Base-by-base conservation (phyloP, 129 eudicot species). In the Flaveria sonorensis region DNA sequence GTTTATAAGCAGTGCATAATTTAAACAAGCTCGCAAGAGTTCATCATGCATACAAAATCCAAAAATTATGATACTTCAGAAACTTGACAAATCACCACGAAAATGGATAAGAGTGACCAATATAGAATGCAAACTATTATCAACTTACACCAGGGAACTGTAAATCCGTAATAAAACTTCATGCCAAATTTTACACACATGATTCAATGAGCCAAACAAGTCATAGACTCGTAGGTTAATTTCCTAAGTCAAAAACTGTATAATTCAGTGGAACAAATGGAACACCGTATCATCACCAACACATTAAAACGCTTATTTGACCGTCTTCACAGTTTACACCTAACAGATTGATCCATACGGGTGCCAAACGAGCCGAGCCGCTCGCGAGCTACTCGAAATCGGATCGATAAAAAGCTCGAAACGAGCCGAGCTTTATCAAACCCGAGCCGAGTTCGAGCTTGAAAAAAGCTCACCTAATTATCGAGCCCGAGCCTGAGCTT, bases 81-180 rank as follows among this genome's bases (percentile, higher is more conserved):
- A 68, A 11, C 36, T 68, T 50, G 10, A 68, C 40, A 69, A 69
- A 42, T 45, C 11, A 21, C 40, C 45, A 46, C 15, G 2, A 45
- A 20, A 45, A 19, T 36, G 50, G 16, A n/a, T 65, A 65, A 13
- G n/a, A 51, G 10, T 23, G 74, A 70, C 46, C 21, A 47, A 70
- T 47, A 47, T 14, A 21, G 23, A 46, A 70, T 70, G 60, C 43
- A n/a, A 46, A 69, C 42, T 13, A 69, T n/a, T 40, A 69, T 45
- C 36, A 30, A 30, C 0, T 30, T 3, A 30, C 36, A 30, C 5
- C 36, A 30, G 28, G 28, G 28, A 26, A 26, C 28, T 2, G 1
- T 26, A 26, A 26, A 26, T 26, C 28, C 28, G 28, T 26, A 1
- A 26, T 26, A 26, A 26, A 26, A 26, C 28, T 26, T 26, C 28